These are phyloP conservation scores for Saraca asoca DNA, from an alignment of 331 rosid genomes.

Conservation along the genomic window DNA sequence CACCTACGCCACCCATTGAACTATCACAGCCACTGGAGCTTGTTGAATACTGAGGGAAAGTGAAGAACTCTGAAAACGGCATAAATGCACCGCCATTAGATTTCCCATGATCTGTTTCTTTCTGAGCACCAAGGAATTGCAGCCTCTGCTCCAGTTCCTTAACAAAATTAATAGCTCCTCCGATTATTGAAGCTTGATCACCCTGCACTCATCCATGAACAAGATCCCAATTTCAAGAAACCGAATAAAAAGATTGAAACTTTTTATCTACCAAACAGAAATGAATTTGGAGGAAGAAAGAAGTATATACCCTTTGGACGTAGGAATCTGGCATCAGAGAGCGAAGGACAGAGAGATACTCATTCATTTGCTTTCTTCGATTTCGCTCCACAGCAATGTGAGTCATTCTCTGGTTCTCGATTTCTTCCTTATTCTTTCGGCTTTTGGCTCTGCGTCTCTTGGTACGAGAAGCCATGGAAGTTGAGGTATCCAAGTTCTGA, in stretches of 20 bases:
- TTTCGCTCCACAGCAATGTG: constrained; percentile 99
- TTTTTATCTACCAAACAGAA: neutral
- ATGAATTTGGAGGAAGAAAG: neutral
- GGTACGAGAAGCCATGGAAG: constrained; percentile 40
- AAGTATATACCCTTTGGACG: constrained; percentile 76
- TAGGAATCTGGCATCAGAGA: constrained; percentile 91
- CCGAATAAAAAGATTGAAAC: neutral
- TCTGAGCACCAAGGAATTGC: constrained; percentile 60
- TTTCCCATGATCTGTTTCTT: constrained; percentile 31
- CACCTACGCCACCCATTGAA: constrained; percentile 33
- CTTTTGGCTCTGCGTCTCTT: constrained; percentile 69
- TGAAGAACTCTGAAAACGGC: constrained; percentile 85
- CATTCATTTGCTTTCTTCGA: constrained; percentile 89
- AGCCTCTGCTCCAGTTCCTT: constrained; percentile 86
- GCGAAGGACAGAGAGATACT: constrained; percentile 85
- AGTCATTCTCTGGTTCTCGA: constrained; percentile 95
- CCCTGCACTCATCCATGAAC: constrained; percentile 50
- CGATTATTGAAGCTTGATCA: constrained; percentile 93
- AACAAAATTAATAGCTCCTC: constrained; percentile 92
- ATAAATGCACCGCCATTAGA: constrained; percentile 20
- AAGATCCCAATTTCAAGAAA: neutral
- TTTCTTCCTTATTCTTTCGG: constrained; percentile 78
- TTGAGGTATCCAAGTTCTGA: constrained; percentile 25
- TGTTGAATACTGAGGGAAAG: constrained; percentile 80
- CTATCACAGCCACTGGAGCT: constrained; percentile 32